These are phyloP conservation scores for Talaromyces marneffei DNA, from an alignment of 2,329 filamentous ascomycete genomes.

Conservation along the genomic window DNA sequence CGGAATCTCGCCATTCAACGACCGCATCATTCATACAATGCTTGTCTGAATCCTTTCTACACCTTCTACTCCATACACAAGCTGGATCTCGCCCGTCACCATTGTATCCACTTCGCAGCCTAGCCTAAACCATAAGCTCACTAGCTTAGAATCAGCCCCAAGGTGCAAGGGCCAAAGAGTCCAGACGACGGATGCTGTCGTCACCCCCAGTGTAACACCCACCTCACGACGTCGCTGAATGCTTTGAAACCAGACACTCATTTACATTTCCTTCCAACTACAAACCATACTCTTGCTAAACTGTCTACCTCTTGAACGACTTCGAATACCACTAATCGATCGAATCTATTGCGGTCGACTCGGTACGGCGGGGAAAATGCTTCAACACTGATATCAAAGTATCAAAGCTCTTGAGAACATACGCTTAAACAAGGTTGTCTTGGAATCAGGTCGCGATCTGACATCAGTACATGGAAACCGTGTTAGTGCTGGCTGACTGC, in stretches of 20 bases:
- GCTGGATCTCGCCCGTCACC: background rate
- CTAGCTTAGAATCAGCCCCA: background rate
- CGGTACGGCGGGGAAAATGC: slow-evolving; percentile 5
- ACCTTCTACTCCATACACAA: background rate
- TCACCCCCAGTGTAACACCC: background rate
- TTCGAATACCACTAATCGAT: background rate
- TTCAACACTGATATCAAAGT: background rate
- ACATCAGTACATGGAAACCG: background rate
- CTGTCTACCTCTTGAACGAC: background rate
- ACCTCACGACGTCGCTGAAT: background rate
- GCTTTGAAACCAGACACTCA: background rate
- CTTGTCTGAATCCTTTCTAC: background rate
- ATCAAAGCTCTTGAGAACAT: background rate
- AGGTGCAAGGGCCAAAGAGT: background rate
- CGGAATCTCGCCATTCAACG: background rate
- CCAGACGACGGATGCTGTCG: background rate
- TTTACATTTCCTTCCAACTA: background rate
- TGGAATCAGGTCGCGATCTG: background rate
- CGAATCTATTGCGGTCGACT: background rate
- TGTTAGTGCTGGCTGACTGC: background rate
- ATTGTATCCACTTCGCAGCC: background rate
- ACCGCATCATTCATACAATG: background rate
- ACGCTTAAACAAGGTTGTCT: background rate
- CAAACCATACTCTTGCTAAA: background rate
- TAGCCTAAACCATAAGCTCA: background rate